Evolutionary conservation across 2,329 filamentous ascomycete species (phyloP).

Genomic region (Diplodia corticola): DNA sequence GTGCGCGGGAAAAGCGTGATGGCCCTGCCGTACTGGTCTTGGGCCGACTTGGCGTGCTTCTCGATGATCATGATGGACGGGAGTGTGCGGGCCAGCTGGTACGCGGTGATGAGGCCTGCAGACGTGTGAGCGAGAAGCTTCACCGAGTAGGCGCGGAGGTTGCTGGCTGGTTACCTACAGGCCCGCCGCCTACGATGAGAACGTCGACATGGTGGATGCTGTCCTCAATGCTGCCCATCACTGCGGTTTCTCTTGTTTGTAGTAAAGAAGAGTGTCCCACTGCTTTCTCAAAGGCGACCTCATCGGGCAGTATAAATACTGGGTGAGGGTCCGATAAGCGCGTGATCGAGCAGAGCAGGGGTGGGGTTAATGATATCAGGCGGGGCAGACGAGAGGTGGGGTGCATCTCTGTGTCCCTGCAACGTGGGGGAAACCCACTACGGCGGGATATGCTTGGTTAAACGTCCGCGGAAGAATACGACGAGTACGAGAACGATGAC

Average conservation of each 20-base stretch:
- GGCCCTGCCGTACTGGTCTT: slow-evolving; percentile 56
- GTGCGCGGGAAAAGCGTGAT: slow-evolving; percentile 56
- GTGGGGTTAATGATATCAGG: too few relatives aligned
- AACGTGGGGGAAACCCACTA: too few relatives aligned
- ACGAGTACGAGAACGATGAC: too few relatives aligned
- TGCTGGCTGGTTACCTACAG: slow-evolving; percentile 41
- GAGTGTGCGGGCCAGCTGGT: slow-evolving; percentile 49
- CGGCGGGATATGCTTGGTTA: too few relatives aligned
- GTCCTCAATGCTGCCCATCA: background rate
- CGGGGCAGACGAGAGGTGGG: too few relatives aligned
- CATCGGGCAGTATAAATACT: too few relatives aligned
- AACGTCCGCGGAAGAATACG: too few relatives aligned
- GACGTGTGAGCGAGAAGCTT: background rate
- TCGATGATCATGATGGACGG: slow-evolving; percentile 51
- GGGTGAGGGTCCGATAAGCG: too few relatives aligned
- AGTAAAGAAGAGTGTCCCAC: too few relatives aligned
- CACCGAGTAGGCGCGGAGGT: slow-evolving; percentile 3
- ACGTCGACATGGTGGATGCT: slow-evolving; percentile 32
- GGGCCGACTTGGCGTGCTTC: slow-evolving; percentile 49
- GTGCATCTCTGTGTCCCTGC: too few relatives aligned
- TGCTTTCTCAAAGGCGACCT: too few relatives aligned
- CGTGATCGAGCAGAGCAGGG: too few relatives aligned
- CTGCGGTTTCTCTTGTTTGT: background rate
- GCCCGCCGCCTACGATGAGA: slow-evolving; percentile 48
- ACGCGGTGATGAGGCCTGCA: slow-evolving; percentile 44